Evolutionary conservation across 2,329 filamentous ascomycete species (phyloP), one percentile per base, ranked within the genome.

Genomic region (Aspergillus piperis): DNA sequence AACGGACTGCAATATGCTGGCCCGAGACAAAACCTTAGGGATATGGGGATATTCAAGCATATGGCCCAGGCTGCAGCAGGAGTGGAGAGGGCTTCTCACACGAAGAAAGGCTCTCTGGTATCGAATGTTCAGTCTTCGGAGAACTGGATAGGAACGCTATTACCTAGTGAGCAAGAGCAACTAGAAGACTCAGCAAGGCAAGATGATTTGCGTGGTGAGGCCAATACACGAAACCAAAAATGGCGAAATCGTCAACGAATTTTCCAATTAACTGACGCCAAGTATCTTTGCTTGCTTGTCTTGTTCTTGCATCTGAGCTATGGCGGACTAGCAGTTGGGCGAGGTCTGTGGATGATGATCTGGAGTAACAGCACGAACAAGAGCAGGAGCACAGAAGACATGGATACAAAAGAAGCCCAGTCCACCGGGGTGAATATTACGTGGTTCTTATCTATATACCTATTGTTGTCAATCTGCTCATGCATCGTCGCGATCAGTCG

Each of bases 271-370:
- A 42, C 48, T 19, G 55, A 41, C 25, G 55, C 55, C 25, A 23
- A 51, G 13, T 51, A 58, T 58, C 44, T n/a, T 38, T 52, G 55
- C 38, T 6, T 52, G n/a, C 5, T 55, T 7, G 23, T 55, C 8
- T n/a, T 55, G n/a, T 6, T 19, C 11, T 13, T 55, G n/a, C 41
- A 55, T 30, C 15, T 55, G 25, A 30, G 17, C 10, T 55, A 47
- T 21, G 44, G 53, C 1, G 53, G 53, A 7, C 27, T 55, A 8
- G 39, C 25, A 13, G 39, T 55, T 32, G 39, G 53, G 8, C 53
- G 53, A 47, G 53, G 53, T 15, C n/a, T 55, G 6, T 55, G 53
- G 53, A 55, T 55, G 53, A 55, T 55, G 53, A 11, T 36, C 39
- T 55, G 53, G 53, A 55, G 53, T 32, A 55, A 30, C n/a, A 44